phyloP scores from a whole-genome alignment of 2,329 filamentous ascomycete genomes.

The Colletotrichum sp. region DNA sequence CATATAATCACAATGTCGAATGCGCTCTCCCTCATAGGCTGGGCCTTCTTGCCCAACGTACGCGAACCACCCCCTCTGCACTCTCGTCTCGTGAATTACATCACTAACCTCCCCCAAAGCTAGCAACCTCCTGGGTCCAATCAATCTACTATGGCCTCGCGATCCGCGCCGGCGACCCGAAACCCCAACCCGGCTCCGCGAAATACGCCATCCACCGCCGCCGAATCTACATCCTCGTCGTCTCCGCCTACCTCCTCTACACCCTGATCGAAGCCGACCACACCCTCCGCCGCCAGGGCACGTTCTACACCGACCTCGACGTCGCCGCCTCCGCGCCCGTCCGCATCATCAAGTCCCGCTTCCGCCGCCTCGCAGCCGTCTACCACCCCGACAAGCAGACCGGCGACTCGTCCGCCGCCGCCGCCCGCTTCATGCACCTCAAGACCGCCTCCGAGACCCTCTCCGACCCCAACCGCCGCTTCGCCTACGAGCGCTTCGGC shows the following conservation, averaged over 20 bases:
- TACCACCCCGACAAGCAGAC: slow-evolving; percentile 86
- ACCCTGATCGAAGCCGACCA: slow-evolving; percentile 93
- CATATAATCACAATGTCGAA: slow-evolving; percentile 39
- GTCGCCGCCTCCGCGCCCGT: slow-evolving; percentile 67
- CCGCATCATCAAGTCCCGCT: slow-evolving; percentile 80
- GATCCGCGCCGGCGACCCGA: slow-evolving; percentile 87
- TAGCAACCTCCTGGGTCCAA: slow-evolving; percentile 80
- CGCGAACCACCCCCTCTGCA: slow-evolving; percentile 23
- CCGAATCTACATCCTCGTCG: slow-evolving; percentile 82
- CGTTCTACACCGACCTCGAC: slow-evolving; percentile 81
- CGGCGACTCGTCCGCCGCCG: slow-evolving; percentile 38
- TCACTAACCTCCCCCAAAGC: slow-evolving; percentile 48
- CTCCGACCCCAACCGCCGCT: slow-evolving; percentile 75
- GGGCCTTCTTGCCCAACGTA: slow-evolving; percentile 62
- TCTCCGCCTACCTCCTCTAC: slow-evolving; percentile 84
- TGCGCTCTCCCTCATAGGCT: slow-evolving; percentile 59
- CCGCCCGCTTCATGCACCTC: slow-evolving; percentile 75
- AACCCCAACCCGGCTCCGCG: slow-evolving; percentile 72
- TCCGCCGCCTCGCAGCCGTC: slow-evolving; percentile 74
- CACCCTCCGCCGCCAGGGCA: slow-evolving; percentile 71
- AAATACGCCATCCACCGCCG: slow-evolving; percentile 77
- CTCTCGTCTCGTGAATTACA: not conserved
- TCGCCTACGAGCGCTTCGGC: slow-evolving; percentile 90
- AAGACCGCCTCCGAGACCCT: slow-evolving; percentile 85
- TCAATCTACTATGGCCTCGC: slow-evolving; percentile 84